Conservation (phyloP, 495 filamentous ascomycete genomes). For the Patellaria atrata region DNA sequence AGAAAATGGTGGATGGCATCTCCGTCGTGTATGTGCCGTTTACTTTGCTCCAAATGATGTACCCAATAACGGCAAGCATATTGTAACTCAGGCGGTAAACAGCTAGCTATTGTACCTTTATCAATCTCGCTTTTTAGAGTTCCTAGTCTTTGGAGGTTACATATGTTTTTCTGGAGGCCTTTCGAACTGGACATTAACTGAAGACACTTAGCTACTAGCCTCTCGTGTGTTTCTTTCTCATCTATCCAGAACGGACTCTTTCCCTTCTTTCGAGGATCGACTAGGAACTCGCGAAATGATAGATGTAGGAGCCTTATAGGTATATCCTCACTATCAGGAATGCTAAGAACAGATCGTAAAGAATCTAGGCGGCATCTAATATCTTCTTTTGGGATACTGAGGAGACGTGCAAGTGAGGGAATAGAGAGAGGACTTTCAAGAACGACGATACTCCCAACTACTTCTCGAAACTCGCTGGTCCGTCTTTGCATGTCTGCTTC, state of each 20-base stretch:
- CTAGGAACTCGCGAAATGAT: constrained; percentile 40
- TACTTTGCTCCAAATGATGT: constrained; percentile 28
- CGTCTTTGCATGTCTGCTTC: constrained; percentile 5
- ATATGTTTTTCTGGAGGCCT: constrained; percentile 27
- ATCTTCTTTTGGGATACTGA: constrained; percentile 5
- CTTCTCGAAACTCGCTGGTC: constrained; percentile 13
- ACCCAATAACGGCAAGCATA: constrained; percentile 38
- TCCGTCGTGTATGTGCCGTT: constrained; percentile 13
- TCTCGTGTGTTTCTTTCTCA: constrained; percentile 24
- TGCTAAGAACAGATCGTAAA: constrained; percentile 27
- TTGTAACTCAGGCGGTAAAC: constrained; percentile 24
- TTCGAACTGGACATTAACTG: constrained; percentile 16
- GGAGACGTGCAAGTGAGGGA: constrained; percentile 17
- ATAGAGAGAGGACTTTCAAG: constrained; percentile 22
- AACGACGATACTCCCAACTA: constrained; percentile 25
- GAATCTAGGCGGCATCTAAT: constrained; percentile 14
- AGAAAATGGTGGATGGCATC: constrained; percentile 27
- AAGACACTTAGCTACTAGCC: constrained; percentile 24
- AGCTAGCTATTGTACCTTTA: constrained; percentile 2
- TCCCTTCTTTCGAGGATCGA: constrained; percentile 23
- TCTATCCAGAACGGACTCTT: constrained; percentile 28
- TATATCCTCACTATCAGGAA: constrained; percentile 18
- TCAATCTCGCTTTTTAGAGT: constrained; percentile 17
- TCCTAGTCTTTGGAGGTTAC: constrained; percentile 21
- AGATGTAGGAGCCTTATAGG: constrained; percentile 31